Percentiles rank a stretch among this genome's conserved stretches.
phyloP scores from a whole-genome alignment of 495 filamentous ascomycete genomes.

The Xylaria nigripes region DNA sequence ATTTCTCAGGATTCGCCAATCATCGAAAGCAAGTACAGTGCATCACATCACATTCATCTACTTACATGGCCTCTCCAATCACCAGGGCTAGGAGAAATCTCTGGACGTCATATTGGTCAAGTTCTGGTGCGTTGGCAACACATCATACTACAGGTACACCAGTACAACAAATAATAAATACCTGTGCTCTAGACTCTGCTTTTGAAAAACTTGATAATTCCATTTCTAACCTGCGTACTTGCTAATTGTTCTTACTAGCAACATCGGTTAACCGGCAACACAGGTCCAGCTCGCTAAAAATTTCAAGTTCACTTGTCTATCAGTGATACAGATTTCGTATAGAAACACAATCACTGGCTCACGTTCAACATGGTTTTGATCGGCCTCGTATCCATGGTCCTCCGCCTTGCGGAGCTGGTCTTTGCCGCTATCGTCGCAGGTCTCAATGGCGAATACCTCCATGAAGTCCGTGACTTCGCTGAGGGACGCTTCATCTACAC shows the following conservation, averaged over 20 bases:
- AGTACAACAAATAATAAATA: slow-evolving; percentile 1
- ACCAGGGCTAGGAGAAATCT: not conserved
- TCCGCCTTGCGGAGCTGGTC: slow-evolving; percentile 40
- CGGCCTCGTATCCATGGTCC: slow-evolving; percentile 33
- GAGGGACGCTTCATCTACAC: slow-evolving; percentile 41
- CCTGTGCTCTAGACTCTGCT: not conserved
- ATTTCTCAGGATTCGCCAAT: too few relatives aligned
- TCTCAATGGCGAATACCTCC: slow-evolving; percentile 39
- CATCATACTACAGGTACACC: not conserved
- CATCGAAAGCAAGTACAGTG: too few relatives aligned
- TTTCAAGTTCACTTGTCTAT: too few relatives aligned
- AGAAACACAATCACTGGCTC: not conserved
- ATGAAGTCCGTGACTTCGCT: slow-evolving; percentile 19
- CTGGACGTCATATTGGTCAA: slow-evolving; percentile 8
- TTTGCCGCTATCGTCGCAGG: slow-evolving; percentile 42
- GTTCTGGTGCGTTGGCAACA: slow-evolving; percentile 4
- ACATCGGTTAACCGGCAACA: too few relatives aligned
- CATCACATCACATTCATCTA: not conserved
- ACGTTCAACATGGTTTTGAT: slow-evolving; percentile 31
- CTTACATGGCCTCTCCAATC: not conserved
- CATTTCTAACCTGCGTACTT: too few relatives aligned
- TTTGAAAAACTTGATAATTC: not conserved
- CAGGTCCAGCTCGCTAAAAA: too few relatives aligned
- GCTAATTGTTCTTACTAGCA: too few relatives aligned
- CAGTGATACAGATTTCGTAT: too few relatives aligned